phyloP scores from a whole-genome alignment of 495 filamentous ascomycete genomes.

The Bryoglossum gracile region DNA sequence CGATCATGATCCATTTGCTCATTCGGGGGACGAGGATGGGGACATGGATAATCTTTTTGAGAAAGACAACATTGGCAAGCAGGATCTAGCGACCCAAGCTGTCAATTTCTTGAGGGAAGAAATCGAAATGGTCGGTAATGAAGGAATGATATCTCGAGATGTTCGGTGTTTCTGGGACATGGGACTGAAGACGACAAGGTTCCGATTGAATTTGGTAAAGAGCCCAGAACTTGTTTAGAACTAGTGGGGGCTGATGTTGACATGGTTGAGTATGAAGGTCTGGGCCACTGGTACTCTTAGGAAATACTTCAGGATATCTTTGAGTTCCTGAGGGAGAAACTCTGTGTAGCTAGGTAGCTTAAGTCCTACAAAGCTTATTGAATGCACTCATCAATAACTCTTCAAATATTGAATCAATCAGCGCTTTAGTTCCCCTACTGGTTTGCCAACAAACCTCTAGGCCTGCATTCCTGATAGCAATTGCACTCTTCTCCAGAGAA shows the following conservation, averaged over 20 bases:
- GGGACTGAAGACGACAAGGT: slow-evolving; percentile 43
- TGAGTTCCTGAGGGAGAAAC: slow-evolving; percentile 28
- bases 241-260: slow-evolving; percentile 31
- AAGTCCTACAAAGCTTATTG: too few relatives aligned
- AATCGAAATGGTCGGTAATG: slow-evolving; percentile 8
- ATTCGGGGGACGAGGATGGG: slow-evolving; percentile 19
- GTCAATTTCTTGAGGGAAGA: slow-evolving; percentile 22
- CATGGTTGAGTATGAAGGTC: slow-evolving; percentile 37
- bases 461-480: too few relatives aligned
- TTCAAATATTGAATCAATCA: too few relatives aligned
- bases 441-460: too few relatives aligned
- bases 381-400: too few relatives aligned
- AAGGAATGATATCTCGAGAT: slow-evolving; percentile 6
- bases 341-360: not conserved
- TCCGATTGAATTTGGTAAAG: slow-evolving; percentile 29
- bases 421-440: too few relatives aligned
- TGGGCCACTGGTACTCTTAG: slow-evolving; percentile 48
- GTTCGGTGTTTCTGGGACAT: slow-evolving; percentile 44
- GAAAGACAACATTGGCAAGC: not conserved
- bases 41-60: slow-evolving; percentile 18
- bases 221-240: slow-evolving; percentile 30
- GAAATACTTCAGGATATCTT: slow-evolving; percentile 42
- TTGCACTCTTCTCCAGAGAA: too few relatives aligned
- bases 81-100: slow-evolving; percentile 14
- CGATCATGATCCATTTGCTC: slow-evolving; percentile 26